Base-by-base conservation (phyloP, 306 rosid species). In the Morella rubra region DNA sequence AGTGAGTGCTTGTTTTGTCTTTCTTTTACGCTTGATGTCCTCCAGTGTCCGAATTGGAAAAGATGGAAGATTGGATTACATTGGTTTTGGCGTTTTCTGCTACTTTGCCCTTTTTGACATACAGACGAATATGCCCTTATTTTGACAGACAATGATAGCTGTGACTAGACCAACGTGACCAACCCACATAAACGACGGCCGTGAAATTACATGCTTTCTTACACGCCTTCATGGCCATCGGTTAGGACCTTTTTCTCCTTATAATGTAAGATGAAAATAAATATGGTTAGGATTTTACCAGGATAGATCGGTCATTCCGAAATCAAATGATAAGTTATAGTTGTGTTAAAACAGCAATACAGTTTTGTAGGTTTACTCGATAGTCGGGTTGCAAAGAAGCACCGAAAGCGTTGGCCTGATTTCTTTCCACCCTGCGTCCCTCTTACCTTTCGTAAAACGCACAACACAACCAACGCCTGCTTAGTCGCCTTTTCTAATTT, bases 1-100 rank as follows among this genome's bases (percentile, higher is more conserved):
- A 86, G 83, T 83, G 81, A 78, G 74, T 45, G 70, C 76, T 69
- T 84, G 85, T 89, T 83, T 88, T 83, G 81, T 79, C 80, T 70
- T 47, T 51, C 32, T 69, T 71, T 27, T 80, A 22, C 53, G 69
- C 37, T 44, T 44, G 72, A 62, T 71, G 61, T 78, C 79, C 37
- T 32, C 37, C 37, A 32, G 37, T 32, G 37, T 32, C 37, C 19
- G 71, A 44, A 22, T 79, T 16, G 73, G 80, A 47, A 56, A 72
- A 50, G 4, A 50, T 51, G 42, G 73, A 66, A 41, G 80, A 68
- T 72, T 65, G 13, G 76, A 86, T 80, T 83, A 76, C 54, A 60
- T 78, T n/a, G 46, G 51, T 11, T 65, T 58, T 75, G 52, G 3
- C 72, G 5, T 79, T 72, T 76, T 59, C 50, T 59, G 59, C 3